These are phyloP conservation scores for Tylopilus subfusipes DNA, from an alignment of 768 basidiomycete species.

Conservation along the genomic window DNA sequence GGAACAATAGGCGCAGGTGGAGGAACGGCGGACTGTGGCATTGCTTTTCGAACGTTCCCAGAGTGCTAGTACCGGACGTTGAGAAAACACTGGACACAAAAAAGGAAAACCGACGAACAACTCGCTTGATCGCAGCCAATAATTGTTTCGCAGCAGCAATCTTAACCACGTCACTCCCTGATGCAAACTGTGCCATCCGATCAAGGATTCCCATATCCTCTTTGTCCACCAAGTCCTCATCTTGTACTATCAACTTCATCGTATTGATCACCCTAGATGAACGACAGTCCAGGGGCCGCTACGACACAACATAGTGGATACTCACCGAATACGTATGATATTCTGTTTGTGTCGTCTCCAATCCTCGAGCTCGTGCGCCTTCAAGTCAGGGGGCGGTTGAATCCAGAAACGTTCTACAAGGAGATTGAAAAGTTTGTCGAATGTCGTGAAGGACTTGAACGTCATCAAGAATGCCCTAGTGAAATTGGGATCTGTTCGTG, in stretches of 20 bases:
- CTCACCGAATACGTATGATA: conserved; percentile 57
- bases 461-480: conserved; percentile 65
- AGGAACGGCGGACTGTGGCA: conserved; percentile 33
- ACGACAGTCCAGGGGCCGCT: neutral
- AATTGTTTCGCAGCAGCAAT: conserved; percentile 49
- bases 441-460: conserved; percentile 62
- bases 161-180: conserved; percentile 37
- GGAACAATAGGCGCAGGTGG: conserved; percentile 50
- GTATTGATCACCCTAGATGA: conserved; percentile 56
- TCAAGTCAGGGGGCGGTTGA: conserved; percentile 46
- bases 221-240: conserved; percentile 50
- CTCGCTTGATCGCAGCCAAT: conserved; percentile 45
- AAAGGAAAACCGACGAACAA: conserved; percentile 35
- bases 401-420: conserved; percentile 57
- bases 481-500: conserved; percentile 47
- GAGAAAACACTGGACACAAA: neutral
- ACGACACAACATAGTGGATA: neutral
- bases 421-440: conserved; percentile 51
- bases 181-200: conserved; percentile 51
- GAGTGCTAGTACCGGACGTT: conserved; percentile 20
- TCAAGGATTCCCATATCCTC: conserved; percentile 51
- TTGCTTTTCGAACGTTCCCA: conserved; percentile 36
- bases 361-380: conserved; percentile 41
- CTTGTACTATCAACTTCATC: conserved; percentile 58
- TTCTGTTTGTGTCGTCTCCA: conserved; percentile 60